Evolutionary conservation across 176 grass and related monocot genomes (phyloP).

Genomic region (Eragrostis curvula): DNA sequence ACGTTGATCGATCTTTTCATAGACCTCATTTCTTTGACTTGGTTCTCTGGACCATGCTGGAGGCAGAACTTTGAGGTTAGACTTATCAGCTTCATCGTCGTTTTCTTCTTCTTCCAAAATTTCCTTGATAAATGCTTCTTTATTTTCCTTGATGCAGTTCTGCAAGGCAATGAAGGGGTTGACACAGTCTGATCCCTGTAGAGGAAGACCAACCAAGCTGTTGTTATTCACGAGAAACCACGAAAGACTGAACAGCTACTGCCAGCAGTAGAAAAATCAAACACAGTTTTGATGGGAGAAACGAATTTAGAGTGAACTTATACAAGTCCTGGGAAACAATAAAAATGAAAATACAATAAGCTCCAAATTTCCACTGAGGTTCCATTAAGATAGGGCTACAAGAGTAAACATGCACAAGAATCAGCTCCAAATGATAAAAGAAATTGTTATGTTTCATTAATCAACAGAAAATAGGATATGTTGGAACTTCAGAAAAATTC

Average conservation of each 20-base stretch:
- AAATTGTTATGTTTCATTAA: neutral
- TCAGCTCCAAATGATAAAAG: neutral
- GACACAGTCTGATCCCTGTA: constrained; percentile 69
- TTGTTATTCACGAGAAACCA: constrained; percentile 2
- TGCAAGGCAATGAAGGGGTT: constrained; percentile 64
- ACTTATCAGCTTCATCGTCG: constrained; percentile 36
- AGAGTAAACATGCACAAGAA: neutral
- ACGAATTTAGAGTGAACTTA: neutral
- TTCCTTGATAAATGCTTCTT: constrained; percentile 68
- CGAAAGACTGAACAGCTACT: neutral
- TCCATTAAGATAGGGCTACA: neutral
- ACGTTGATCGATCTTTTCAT: neutral
- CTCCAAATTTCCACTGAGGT: neutral
- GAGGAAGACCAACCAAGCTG: neutral
- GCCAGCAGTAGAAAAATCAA: neutral
- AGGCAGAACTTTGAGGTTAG: constrained; percentile 44
- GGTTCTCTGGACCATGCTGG: constrained; percentile 68
- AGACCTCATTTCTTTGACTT: constrained; percentile 39
- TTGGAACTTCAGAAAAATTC: neutral
- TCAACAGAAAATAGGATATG: neutral
- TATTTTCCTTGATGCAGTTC: constrained; percentile 65
- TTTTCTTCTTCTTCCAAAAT: constrained; percentile 55
- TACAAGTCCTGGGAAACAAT: neutral
- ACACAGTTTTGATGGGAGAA: neutral
- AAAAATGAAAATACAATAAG: neutral